phyloP scores from a whole-genome alignment of 345 rosid genomes.

The Combretum micranthum region DNA sequence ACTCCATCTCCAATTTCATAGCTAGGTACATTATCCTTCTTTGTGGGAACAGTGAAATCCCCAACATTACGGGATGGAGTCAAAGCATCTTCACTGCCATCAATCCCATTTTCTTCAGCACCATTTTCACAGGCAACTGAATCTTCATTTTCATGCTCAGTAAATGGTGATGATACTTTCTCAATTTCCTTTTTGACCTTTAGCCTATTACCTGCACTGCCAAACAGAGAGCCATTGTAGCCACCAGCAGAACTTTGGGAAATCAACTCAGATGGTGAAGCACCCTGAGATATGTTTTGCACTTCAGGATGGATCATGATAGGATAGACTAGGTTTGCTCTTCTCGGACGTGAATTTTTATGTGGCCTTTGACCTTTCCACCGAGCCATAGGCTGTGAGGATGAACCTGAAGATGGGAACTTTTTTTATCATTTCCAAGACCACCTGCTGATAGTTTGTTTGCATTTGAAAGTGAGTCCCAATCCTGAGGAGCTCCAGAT shows the following conservation, averaged over 20 bases:
- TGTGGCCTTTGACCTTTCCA: constrained; percentile 95
- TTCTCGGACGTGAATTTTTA: constrained; percentile 79
- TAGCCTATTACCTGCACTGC: constrained; percentile 31
- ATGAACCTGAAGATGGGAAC: constrained; percentile 40
- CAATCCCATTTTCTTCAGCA: constrained; percentile 50
- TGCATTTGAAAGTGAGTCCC: constrained; percentile 37
- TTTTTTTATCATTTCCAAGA: constrained; percentile 34
- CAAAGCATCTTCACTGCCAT: constrained; percentile 39
- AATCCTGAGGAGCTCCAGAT: constrained; percentile 56
- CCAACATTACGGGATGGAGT: constrained; percentile 47
- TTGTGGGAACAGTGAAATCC: constrained; percentile 34
- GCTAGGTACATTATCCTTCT: constrained; percentile 45
- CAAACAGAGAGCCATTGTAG: constrained; percentile 36
- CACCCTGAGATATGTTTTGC: constrained; percentile 50
- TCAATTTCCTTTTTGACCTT: constrained; percentile 57
- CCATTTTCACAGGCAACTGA: constrained; percentile 73
- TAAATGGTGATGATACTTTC: constrained; percentile 58
- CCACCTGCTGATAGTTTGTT: constrained; percentile 30
- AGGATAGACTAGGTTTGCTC: constrained; percentile 70
- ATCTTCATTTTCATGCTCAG: constrained; percentile 79
- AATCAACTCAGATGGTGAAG: constrained; percentile 50
- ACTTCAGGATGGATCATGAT: constrained; percentile 44
- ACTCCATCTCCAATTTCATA: constrained; percentile 66
- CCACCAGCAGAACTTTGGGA: constrained; percentile 46
- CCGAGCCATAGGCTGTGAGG: constrained; percentile 75